Evolutionary conservation across 306 rosid species (phyloP).

Genomic region (Casuarina cunninghamiana): DNA sequence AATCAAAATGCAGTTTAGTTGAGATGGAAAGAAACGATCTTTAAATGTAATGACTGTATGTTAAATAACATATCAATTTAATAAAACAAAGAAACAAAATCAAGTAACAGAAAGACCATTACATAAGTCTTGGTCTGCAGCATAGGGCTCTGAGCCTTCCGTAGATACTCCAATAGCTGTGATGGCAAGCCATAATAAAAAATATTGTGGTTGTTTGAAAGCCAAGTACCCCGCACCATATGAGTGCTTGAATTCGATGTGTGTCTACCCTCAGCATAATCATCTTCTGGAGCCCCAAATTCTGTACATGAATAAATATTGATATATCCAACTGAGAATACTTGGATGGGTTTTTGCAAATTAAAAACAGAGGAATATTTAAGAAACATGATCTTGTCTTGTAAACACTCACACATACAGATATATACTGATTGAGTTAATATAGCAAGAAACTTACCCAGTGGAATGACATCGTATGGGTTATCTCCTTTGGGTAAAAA

Average conservation of each 20-base stretch:
- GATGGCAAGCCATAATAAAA: slow-evolving; percentile 76
- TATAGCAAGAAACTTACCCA: slow-evolving; percentile 50
- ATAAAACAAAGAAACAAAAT: background rate
- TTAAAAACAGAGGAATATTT: slow-evolving; percentile 23
- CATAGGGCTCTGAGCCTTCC: slow-evolving; percentile 48
- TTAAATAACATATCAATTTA: slow-evolving; percentile 4
- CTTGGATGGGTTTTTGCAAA: slow-evolving; percentile 14
- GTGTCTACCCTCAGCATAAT: slow-evolving; percentile 35
- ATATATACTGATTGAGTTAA: slow-evolving; percentile 8
- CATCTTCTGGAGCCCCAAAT: slow-evolving; percentile 38
- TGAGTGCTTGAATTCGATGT: slow-evolving; percentile 44
- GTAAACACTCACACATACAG: slow-evolving; percentile 5
- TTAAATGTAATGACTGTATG: no score
- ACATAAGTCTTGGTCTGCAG: slow-evolving; percentile 48
- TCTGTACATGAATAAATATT: slow-evolving; percentile 45
- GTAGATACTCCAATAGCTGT: slow-evolving; percentile 65
- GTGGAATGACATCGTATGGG: slow-evolving; percentile 68
- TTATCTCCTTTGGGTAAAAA: slow-evolving; percentile 85
- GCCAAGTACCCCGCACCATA: slow-evolving; percentile 90
- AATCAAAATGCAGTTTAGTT: background rate
- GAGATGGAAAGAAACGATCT: background rate
- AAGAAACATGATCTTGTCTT: slow-evolving; percentile 4
- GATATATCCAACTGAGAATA: slow-evolving; percentile 24
- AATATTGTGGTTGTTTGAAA: slow-evolving; percentile 49
- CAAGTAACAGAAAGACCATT: slow-evolving; percentile 25